These are phyloP conservation scores for Knoxdaviesia capensis DNA, from an alignment of 2,329 filamentous ascomycete species.

Conservation along the genomic window DNA sequence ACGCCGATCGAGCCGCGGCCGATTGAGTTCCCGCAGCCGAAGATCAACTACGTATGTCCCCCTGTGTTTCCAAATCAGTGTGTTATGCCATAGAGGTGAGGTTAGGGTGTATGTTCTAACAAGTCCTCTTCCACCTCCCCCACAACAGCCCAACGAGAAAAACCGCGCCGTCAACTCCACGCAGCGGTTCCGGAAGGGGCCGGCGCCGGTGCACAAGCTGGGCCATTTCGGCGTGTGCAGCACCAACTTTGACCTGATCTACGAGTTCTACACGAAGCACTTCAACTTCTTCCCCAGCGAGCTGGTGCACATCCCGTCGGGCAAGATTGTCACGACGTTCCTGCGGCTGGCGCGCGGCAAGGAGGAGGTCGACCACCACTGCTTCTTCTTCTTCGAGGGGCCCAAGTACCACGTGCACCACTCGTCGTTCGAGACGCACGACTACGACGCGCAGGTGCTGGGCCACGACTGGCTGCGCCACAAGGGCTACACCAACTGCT, in stretches of 20 bases:
- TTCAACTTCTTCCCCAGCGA: constrained; percentile 33
- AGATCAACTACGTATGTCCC: constrained; percentile 22
- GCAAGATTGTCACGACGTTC: constrained; percentile 22
- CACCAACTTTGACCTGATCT: constrained; percentile 25
- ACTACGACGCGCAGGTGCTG: constrained; percentile 49
- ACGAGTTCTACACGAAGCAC: constrained; percentile 25
- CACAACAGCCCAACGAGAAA: constrained; percentile 16
- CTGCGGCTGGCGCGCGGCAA: constrained; percentile 22
- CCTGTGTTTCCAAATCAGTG: background rate
- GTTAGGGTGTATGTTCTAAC: background rate
- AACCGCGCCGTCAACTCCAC: constrained; percentile 22
- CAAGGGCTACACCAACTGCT: constrained; percentile 43
- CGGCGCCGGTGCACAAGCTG: constrained; percentile 28
- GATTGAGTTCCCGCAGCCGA: constrained; percentile 18
- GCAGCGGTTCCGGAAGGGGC: constrained; percentile 26
- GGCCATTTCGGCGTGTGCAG: constrained; percentile 34
- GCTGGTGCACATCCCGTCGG: constrained; percentile 6
- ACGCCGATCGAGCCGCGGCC: constrained; percentile 12
- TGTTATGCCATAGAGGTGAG: no score
- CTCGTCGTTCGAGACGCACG: constrained; percentile 48
- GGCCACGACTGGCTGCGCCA: constrained; percentile 48
- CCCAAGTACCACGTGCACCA: constrained; percentile 40
- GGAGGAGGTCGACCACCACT: constrained; percentile 27
- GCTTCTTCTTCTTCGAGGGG: constrained; percentile 28
- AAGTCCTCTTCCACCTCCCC: no score